Percentiles rank a stretch among this genome's conserved stretches.
Evolutionary conservation across 2,329 filamentous ascomycete genomes (phyloP).

Genomic region (Aspergillus ibericus): DNA sequence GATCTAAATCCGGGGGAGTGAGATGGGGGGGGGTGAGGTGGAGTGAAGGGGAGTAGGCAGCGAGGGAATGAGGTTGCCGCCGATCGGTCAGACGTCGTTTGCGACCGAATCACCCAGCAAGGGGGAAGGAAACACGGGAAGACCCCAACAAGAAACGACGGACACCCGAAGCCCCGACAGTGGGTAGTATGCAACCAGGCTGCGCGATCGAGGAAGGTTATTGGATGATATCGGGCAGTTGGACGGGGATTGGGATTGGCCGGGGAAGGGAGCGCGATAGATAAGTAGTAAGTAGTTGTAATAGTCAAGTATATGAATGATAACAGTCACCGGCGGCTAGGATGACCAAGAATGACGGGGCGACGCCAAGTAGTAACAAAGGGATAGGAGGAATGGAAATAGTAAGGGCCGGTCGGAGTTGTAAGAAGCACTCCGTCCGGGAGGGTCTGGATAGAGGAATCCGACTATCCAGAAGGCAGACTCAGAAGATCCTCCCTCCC

Average conservation of each 20-base stretch:
- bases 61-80: conserved; percentile 17
- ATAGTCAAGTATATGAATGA: background rate
- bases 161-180: background rate
- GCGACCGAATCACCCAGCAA: conserved; percentile 20
- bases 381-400: background rate
- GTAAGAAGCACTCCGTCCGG: too few relatives aligned
- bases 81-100: conserved; percentile 21
- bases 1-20: conserved; percentile 20
- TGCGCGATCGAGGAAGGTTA: conserved; percentile 32
- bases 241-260: background rate
- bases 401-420: background rate
- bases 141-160: conserved; percentile 12
- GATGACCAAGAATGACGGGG: too few relatives aligned
- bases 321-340: too few relatives aligned
- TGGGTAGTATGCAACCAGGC: conserved; percentile 22
- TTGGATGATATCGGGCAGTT: background rate
- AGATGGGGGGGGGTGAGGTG: conserved; percentile 13
- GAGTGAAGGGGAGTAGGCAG: conserved; percentile 13
- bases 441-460: too few relatives aligned
- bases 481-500: background rate
- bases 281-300: conserved; percentile 1
- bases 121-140: conserved; percentile 13
- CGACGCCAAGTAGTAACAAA: background rate
- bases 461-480: background rate
- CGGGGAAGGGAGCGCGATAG: conserved; percentile 4